These are phyloP conservation scores for Dactylorhiza incarnata DNA, from an alignment of 106 monocot species.

Conservation along the genomic window DNA sequence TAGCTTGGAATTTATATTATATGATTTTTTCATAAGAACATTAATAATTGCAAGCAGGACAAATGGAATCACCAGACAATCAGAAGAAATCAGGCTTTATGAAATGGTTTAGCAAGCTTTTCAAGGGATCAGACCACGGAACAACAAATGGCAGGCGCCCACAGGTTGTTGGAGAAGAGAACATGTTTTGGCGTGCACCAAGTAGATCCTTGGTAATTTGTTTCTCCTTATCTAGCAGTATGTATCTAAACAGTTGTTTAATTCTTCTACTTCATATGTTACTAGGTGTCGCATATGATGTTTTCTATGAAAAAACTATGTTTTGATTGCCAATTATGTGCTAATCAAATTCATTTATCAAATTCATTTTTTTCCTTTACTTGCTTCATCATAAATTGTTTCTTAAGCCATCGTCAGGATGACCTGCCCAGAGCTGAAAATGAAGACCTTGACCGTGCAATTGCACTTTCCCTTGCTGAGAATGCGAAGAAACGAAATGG, in stretches of 20 bases:
- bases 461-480: constrained; percentile 84
- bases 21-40: not conserved
- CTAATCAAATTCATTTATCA: not conserved
- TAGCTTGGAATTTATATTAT: not conserved
- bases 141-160: constrained; percentile 38
- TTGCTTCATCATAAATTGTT: not conserved
- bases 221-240: not conserved
- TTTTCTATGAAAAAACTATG: not conserved
- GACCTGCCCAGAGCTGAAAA: constrained; percentile 60
- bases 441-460: constrained; percentile 84
- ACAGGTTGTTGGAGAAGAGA: constrained; percentile 45
- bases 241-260: not conserved
- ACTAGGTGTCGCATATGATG: not conserved
- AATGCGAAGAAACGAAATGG: constrained; percentile 54
- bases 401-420: constrained; percentile 36
- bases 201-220: constrained; percentile 44
- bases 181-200: constrained; percentile 54
- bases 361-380: not conserved
- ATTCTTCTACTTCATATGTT: not conserved
- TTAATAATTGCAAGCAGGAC: constrained; percentile 20
- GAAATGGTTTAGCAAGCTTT: constrained; percentile 79
- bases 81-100: constrained; percentile 65
- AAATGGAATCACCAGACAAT: constrained; percentile 13
- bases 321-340: not conserved
- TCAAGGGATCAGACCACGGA: constrained; percentile 43